Evolutionary conservation across 2,329 filamentous ascomycete genomes (phyloP), one percentile per base, ranked within the genome.

Genomic region (Fusarium veterinarium): DNA sequence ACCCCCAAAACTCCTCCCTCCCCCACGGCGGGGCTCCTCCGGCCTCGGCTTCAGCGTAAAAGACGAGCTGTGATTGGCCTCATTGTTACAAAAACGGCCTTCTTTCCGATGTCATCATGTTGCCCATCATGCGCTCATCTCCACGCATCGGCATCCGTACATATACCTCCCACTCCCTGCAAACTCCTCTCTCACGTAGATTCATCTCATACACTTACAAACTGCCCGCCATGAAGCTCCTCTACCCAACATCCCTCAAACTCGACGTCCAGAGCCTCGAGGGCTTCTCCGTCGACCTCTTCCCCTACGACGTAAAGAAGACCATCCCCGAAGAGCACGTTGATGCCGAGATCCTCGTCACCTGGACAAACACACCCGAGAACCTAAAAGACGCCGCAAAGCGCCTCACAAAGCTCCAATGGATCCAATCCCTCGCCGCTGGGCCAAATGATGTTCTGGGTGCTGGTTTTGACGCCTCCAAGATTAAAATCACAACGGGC

Each of bases 391-490:
- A 91, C 77, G 90, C 89, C 53, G 87, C 86, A 5, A 73, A 78
- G 56, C 85, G 86, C 65, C 83, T 91, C 79, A 86, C 84, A 62
- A 87, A 89, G 44, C 84, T 92, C 19, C 84, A 84, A 72, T 92
- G 90, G 89, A 91, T 92, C 80, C 90, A 92, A 76, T 90, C 88
- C 0, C 88, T 91, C 38, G 90, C 90, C 40, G 90, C 90, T 2
- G 90, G 90, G 0, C 90, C 90, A 74, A 91, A 91, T 78, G 90
- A 91, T 77, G 89, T 91, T 20, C 86, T 91, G 23, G 79, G 78
- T 57, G 90, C 89, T 31, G 90, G 90, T 62, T 91, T 92, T 79
- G 86, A 89, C 77, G 74, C 83, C 14, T 78, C 83, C 59, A 82
- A 82, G 58, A 82, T 89, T 52, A 73, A 73, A n/a, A 82, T 91